Evolutionary conservation across 2,329 filamentous ascomycete species (phyloP).

Genomic region (Macroventuria anomochaeta): DNA sequence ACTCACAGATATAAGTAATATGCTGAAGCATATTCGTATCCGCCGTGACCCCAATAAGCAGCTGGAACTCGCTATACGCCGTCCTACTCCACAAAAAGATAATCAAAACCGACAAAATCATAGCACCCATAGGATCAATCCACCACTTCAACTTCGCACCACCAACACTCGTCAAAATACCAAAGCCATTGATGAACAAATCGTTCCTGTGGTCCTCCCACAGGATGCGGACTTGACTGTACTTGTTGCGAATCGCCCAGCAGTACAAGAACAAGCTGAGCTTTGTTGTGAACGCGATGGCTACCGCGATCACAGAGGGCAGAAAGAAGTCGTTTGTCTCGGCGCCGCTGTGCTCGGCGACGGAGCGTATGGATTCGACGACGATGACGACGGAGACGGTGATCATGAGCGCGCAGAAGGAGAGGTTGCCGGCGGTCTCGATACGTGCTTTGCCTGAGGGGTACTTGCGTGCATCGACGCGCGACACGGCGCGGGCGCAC

Average conservation of each 20-base stretch:
- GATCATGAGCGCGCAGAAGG: slow-evolving; percentile 96
- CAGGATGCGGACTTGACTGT: slow-evolving; percentile 88
- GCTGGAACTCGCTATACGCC: slow-evolving; percentile 85
- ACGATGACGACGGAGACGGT: slow-evolving; percentile 91
- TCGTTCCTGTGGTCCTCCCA: slow-evolving; percentile 99
- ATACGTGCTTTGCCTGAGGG: slow-evolving; percentile 92
- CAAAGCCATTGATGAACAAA: slow-evolving; percentile 93
- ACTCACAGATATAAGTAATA: slow-evolving; percentile 86
- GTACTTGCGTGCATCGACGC: slow-evolving; percentile 84
- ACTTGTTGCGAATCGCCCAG: slow-evolving; percentile 87
- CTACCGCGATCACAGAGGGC: slow-evolving; percentile 83
- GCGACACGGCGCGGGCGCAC: slow-evolving; percentile 84
- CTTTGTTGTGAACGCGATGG: slow-evolving; percentile 84
- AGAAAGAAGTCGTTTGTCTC: slow-evolving; percentile 72
- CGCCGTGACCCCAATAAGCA: slow-evolving; percentile 88
- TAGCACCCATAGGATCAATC: slow-evolving; percentile 92
- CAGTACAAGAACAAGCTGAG: slow-evolving; percentile 87
- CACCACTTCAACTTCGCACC: slow-evolving; percentile 90
- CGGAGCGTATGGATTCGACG: slow-evolving; percentile 79
- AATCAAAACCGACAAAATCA: slow-evolving; percentile 80
- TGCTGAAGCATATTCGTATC: slow-evolving; percentile 86
- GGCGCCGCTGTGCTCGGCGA: slow-evolving; percentile 59
- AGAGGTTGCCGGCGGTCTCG: slow-evolving; percentile 94
- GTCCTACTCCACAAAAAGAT: slow-evolving; percentile 82
- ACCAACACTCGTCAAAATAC: slow-evolving; percentile 88